These are phyloP conservation scores for Coniosporium apollinis DNA, from an alignment of 495 filamentous ascomycete genomes.

Conservation along the genomic window DNA sequence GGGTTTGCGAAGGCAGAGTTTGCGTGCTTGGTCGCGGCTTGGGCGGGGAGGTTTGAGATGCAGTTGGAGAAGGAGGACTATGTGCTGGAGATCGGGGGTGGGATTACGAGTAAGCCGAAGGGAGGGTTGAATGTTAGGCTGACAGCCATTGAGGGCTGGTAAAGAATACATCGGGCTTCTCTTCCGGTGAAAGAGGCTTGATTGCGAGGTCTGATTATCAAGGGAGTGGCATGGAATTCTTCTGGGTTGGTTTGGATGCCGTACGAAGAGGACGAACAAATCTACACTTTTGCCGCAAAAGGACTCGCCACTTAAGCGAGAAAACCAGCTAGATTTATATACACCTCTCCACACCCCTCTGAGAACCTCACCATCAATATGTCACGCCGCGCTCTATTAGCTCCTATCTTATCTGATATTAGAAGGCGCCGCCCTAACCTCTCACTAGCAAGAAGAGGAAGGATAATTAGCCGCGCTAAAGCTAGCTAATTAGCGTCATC, in stretches of 20 bases:
- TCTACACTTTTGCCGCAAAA: no score
- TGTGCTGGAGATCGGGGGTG: conserved; percentile 20
- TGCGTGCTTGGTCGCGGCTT: conserved; percentile 58
- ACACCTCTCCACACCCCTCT: no score
- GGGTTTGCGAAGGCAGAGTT: conserved; percentile 74
- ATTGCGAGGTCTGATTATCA: no score
- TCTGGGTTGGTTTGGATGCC: no score
- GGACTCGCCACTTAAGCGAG: background rate
- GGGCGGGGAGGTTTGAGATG: conserved; percentile 57
- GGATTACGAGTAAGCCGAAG: conserved; percentile 24
- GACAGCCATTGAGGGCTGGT: conserved; percentile 14
- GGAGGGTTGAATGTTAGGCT: conserved; percentile 16
- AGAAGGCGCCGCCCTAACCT: background rate
- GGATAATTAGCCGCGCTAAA: background rate
- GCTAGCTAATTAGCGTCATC: no score
- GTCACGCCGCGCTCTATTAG: background rate
- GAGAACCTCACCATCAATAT: no score
- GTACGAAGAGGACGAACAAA: no score
- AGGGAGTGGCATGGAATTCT: no score
- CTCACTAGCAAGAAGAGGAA: background rate
- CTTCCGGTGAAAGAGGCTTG: no score
- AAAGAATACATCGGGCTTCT: no score
- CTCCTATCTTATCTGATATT: background rate
- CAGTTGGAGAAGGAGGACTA: conserved; percentile 24
- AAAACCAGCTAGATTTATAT: background rate